Percentiles rank a stretch among this genome's conserved stretches.
phyloP scores from a whole-genome alignment of 2,329 filamentous ascomycete genomes.

The Apiospora sp. region DNA sequence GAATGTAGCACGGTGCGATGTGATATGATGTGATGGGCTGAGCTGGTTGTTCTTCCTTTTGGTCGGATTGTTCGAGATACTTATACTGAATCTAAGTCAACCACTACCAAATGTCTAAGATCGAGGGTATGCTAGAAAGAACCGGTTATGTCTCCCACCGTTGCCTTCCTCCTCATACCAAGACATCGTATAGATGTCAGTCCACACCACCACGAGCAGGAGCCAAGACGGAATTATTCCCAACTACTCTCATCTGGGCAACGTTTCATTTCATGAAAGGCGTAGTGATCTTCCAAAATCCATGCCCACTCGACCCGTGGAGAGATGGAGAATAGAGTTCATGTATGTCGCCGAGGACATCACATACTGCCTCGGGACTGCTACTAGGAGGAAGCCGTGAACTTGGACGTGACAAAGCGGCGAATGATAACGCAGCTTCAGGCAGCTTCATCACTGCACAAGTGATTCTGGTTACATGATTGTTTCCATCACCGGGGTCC shows the following conservation, averaged over 20 bases:
- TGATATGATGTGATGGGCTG: neutral
- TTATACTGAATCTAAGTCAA: neutral
- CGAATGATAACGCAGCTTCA: neutral
- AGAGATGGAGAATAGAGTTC: neutral
- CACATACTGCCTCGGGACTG: neutral
- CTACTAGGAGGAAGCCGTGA: neutral
- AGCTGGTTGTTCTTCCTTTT: neutral
- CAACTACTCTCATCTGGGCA: neutral
- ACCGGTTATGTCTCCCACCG: neutral
- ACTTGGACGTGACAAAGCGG: neutral
- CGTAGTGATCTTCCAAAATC: neutral
- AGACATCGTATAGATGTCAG: neutral
- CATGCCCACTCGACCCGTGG: neutral
- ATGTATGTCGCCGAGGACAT: neutral
- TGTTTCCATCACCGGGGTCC: neutral
- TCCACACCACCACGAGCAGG: neutral
- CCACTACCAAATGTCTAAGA: neutral
- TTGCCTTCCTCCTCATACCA: neutral
- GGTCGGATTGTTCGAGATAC: neutral
- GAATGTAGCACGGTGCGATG: neutral
- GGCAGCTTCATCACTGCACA: neutral
- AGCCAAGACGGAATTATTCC: constrained; percentile 11
- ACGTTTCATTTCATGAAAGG: neutral
- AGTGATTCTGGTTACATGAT: neutral
- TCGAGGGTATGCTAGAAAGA: neutral